These are phyloP conservation scores for Kodamaea jinghongensis DNA, from an alignment of 805 yeast species.

Conservation along the genomic window DNA sequence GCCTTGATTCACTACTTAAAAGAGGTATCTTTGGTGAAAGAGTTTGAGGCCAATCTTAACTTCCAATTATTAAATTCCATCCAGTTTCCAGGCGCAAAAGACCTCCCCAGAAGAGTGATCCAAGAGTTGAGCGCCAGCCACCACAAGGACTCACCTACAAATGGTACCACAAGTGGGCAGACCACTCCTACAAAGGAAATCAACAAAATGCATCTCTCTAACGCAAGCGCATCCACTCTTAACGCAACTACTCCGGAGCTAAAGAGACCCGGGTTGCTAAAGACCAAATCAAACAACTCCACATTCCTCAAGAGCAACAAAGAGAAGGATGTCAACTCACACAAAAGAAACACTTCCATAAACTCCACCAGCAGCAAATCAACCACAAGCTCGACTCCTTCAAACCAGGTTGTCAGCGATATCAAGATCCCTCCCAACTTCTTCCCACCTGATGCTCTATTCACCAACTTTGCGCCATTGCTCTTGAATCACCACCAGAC, in stretches of 20 bases:
- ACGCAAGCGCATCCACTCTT: not conserved
- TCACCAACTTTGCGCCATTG: constrained; percentile 28
- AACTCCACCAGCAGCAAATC: constrained; percentile 3
- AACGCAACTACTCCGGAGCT: constrained; percentile 3
- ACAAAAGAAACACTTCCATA: constrained; percentile 15
- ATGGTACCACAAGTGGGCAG: too few relatives aligned
- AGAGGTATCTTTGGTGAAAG: constrained; percentile 49
- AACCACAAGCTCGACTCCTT: not conserved
- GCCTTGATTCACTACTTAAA: constrained; percentile 36
- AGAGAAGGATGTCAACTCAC: constrained; percentile 13
- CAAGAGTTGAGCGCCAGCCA: constrained; percentile 6
- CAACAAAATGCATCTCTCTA: too few relatives aligned
- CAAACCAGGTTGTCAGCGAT: constrained; percentile 14
- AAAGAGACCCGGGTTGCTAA: constrained; percentile 22
- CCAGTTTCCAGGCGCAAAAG: constrained; percentile 45
- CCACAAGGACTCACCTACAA: too few relatives aligned
- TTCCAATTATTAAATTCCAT: constrained; percentile 37
- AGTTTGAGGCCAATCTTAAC: constrained; percentile 33
- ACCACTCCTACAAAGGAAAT: too few relatives aligned
- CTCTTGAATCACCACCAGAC: constrained; percentile 36
- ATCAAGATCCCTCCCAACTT: constrained; percentile 20
- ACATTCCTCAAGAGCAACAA: constrained; percentile 20
- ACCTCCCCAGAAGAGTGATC: constrained; percentile 26
- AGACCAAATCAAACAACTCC: constrained; percentile 22
- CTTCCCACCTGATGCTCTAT: constrained; percentile 25